Conservation (phyloP, 2,329 filamentous ascomycete species). For the Beauveria bassiana region DNA sequence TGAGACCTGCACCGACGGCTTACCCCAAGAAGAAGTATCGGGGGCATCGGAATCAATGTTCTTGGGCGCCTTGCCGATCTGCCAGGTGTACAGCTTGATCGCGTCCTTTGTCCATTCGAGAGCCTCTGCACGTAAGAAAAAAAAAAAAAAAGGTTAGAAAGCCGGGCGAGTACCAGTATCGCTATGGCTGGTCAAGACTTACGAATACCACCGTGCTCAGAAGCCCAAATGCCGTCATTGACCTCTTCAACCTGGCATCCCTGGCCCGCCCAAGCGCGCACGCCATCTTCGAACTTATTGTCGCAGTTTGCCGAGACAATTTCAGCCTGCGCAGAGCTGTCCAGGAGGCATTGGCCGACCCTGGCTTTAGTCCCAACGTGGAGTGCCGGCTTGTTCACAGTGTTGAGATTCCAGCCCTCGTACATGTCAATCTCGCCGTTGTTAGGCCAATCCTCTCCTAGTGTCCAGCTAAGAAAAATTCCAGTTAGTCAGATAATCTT, state of each 20-base stretch:
- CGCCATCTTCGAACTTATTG: too few species aligned
- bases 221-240: background rate
- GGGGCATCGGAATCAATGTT: conserved; percentile 17
- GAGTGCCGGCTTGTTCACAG: conserved; percentile 42
- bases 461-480: conserved; percentile 29
- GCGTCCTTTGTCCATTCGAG: conserved; percentile 29
- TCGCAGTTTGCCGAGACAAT: too few species aligned
- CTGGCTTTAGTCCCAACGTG: too few species aligned
- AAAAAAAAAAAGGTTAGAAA: too few species aligned
- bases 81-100: conserved; percentile 32
- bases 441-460: conserved; percentile 43
- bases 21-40: conserved; percentile 9
- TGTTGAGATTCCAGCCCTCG: conserved; percentile 50
- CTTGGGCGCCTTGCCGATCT: conserved; percentile 18
- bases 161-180: too few species aligned
- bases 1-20: background rate
- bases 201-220: background rate
- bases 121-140: conserved; percentile 18
- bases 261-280: too few species aligned
- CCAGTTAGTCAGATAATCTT: background rate
- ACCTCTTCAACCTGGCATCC: background rate
- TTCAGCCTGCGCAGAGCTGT: background rate
- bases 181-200: too few species aligned
- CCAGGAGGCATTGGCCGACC: conserved; percentile 22
- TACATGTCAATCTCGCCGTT: conserved; percentile 52